Percentiles rank a stretch among this genome's conserved stretches.
Conservation (phyloP, 2,329 filamentous ascomycete genomes). For the Monilinia fructicola region DNA sequence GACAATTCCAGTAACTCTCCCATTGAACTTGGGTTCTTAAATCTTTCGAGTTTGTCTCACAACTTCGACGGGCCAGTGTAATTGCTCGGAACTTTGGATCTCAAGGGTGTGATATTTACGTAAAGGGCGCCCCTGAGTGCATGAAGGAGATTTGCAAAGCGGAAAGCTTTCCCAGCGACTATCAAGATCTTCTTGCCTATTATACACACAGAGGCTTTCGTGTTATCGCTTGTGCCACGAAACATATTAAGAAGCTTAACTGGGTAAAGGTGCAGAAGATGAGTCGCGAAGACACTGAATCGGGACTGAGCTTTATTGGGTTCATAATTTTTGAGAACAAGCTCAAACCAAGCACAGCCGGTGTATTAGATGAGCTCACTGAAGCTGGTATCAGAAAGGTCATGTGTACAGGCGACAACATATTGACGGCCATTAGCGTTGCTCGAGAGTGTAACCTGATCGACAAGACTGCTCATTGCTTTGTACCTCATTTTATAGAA, state of each 20-base stretch:
- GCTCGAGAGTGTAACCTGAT: constrained; percentile 86
- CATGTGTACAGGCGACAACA: constrained; percentile 99
- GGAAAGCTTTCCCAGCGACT: constrained; percentile 82
- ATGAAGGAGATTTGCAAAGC: constrained; percentile 90
- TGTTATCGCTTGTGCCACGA: constrained; percentile 92
- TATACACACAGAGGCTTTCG: constrained; percentile 97
- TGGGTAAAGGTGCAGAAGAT: constrained; percentile 97
- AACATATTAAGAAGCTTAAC: constrained; percentile 80
- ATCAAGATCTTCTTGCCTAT: constrained; percentile 81
- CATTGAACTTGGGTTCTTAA: constrained; percentile 87
- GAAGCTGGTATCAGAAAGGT: constrained; percentile 82
- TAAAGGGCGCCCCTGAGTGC: constrained; percentile 94
- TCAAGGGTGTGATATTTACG: constrained; percentile 81
- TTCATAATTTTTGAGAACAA: constrained; percentile 99
- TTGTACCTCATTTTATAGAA: constrained; percentile 85
- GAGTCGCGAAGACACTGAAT: constrained; percentile 81
- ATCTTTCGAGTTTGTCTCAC: constrained; percentile 91
- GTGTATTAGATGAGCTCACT: constrained; percentile 77
- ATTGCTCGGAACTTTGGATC: constrained; percentile 86
- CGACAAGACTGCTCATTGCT: constrained; percentile 79
- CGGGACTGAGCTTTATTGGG: constrained; percentile 79
- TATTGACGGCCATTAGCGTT: constrained; percentile 93
- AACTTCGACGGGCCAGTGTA: constrained; percentile 88
- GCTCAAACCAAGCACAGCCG: constrained; percentile 81
- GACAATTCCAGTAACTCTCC: constrained; percentile 44